A percentile compares a stretch with the other conserved stretches of the same genome.
phyloP scores from a whole-genome alignment of 2,329 filamentous ascomycete genomes.

The Alternaria novae-zelandiae region DNA sequence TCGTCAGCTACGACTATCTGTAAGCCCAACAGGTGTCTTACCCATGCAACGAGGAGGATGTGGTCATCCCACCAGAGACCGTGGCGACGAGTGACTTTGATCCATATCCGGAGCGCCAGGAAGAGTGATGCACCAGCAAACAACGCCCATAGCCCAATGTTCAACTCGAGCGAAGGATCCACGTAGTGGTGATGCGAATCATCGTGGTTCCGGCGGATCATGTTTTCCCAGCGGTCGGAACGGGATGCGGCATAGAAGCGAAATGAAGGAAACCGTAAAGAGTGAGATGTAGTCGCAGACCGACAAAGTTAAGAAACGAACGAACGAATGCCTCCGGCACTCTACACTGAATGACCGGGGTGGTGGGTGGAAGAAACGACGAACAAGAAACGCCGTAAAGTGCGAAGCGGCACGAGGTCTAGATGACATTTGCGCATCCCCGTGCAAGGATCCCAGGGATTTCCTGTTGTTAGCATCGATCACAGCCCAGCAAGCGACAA shows the following conservation, averaged over 20 bases:
- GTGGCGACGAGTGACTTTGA: slow-evolving; percentile 47
- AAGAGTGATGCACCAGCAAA: slow-evolving; percentile 47
- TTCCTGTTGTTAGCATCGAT: slow-evolving; percentile 16
- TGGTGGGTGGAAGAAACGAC: slow-evolving; percentile 7
- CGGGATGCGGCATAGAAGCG: slow-evolving; percentile 13
- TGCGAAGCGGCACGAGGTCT: slow-evolving; percentile 13
- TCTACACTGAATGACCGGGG: slow-evolving; percentile 1
- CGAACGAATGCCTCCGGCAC: slow-evolving; percentile 8
- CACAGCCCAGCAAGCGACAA: slow-evolving; percentile 22
- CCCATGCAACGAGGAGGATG: slow-evolving; percentile 47
- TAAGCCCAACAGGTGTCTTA: slow-evolving; percentile 20
- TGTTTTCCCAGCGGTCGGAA: slow-evolving; percentile 26
- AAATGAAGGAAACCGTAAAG: slow-evolving; percentile 11
- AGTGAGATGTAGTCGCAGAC: slow-evolving; percentile 1
- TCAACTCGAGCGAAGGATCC: slow-evolving; percentile 45
- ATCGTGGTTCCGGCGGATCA: slow-evolving; percentile 33
- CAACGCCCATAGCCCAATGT: slow-evolving; percentile 49
- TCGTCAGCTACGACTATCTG: slow-evolving; percentile 8
- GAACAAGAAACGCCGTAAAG: slow-evolving; percentile 12
- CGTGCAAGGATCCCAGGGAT: slow-evolving; percentile 25
- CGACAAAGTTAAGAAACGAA: slow-evolving; percentile 9
- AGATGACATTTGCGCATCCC: slow-evolving; percentile 15
- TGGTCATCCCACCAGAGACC: slow-evolving; percentile 52
- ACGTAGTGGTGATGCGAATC: slow-evolving; percentile 34
- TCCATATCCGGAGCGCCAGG: slow-evolving; percentile 45